phyloP scores from a whole-genome alignment of 78 protist genomes.

The Dictyostelium firmibasis region DNA sequence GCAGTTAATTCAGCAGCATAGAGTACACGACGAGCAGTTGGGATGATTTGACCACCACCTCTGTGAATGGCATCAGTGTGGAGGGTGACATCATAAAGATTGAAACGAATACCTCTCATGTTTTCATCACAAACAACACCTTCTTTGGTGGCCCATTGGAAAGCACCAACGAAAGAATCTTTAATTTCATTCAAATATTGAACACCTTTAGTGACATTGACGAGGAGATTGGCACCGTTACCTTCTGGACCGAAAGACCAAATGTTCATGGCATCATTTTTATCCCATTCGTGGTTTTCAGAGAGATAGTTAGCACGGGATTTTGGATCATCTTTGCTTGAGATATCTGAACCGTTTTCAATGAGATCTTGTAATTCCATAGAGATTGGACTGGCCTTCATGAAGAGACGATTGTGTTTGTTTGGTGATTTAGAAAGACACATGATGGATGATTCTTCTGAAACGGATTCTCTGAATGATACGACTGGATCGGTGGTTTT shows the following conservation, averaged over 20 bases:
- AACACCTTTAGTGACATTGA: constrained; percentile 94
- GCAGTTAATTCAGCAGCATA: constrained; percentile 94
- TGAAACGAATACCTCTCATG: constrained; percentile 96
- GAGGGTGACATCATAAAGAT: constrained; percentile 95
- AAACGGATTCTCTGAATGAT: constrained; percentile 97
- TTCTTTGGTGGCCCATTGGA: constrained; percentile 96
- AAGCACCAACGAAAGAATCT: constrained; percentile 96
- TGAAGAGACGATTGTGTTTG: constrained; percentile 99
- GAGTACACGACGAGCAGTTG: constrained; percentile 94
- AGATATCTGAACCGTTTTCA: constrained; percentile 86
- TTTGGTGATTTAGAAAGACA: constrained; percentile 99
- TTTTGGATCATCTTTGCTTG: constrained; percentile 89
- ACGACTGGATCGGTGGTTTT: constrained; percentile 99
- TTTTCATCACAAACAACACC: constrained; percentile 98
- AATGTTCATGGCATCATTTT: constrained; percentile 93
- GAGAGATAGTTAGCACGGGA: constrained; percentile 87
- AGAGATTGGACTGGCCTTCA: constrained; percentile 92
- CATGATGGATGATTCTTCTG: constrained; percentile 65
- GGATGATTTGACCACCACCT: constrained; percentile 97
- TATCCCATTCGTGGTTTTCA: constrained; percentile 94
- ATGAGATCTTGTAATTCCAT: constrained; percentile 95
- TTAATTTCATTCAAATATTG: constrained; percentile 98
- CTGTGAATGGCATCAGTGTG: constrained; percentile 99
- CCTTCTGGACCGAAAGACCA: constrained; percentile 99
- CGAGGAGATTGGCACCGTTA: constrained; percentile 96